A percentile compares a stretch with the other conserved stretches of the same genome.
Evolutionary conservation across 2,329 filamentous ascomycete genomes (phyloP).

Genomic region (Lizonia empirigonia): DNA sequence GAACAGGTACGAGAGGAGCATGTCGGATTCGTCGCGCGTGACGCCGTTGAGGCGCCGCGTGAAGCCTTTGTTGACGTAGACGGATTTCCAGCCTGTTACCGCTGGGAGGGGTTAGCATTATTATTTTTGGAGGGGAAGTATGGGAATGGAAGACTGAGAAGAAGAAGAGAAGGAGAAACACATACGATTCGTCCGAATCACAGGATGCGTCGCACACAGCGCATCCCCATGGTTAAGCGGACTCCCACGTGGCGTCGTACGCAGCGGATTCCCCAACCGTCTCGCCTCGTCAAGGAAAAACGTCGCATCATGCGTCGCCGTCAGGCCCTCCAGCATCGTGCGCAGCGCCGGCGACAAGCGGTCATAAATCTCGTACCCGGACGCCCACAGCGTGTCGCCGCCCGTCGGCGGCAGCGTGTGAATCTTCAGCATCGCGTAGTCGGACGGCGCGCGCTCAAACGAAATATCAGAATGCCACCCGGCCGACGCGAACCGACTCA

Average conservation of each 20-base stretch:
- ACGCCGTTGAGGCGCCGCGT: constrained; percentile 54
- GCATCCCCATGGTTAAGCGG: constrained; percentile 61
- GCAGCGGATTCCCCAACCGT: constrained; percentile 34
- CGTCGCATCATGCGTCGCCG: constrained; percentile 51
- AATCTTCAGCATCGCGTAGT: constrained; percentile 48
- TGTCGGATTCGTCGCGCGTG: constrained; percentile 52
- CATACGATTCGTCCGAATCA: constrained; percentile 64
- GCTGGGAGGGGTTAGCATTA: constrained; percentile 35
- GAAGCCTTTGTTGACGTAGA: constrained; percentile 45
- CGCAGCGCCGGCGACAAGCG: constrained; percentile 56
- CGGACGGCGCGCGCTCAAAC: constrained; percentile 50
- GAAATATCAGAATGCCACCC: constrained; percentile 60
- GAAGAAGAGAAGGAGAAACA: not conserved
- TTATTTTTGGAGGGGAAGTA: not conserved
- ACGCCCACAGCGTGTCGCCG: constrained; percentile 48
- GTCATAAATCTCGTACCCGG: constrained; percentile 56
- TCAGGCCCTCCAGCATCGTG: constrained; percentile 55
- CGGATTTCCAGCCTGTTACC: constrained; percentile 65
- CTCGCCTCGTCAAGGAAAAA: constrained; percentile 39
- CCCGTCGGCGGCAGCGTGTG: constrained; percentile 43
- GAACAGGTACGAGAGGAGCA: constrained; percentile 52
- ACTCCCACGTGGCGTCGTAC: constrained; percentile 49
- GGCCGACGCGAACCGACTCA: constrained; percentile 48
- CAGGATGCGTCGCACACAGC: constrained; percentile 60
- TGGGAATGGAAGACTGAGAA: no score